Evolutionary conservation across 176 grass and related monocot species (phyloP).

Genomic region (bread wheat (Triticum aestivum)): DNA sequence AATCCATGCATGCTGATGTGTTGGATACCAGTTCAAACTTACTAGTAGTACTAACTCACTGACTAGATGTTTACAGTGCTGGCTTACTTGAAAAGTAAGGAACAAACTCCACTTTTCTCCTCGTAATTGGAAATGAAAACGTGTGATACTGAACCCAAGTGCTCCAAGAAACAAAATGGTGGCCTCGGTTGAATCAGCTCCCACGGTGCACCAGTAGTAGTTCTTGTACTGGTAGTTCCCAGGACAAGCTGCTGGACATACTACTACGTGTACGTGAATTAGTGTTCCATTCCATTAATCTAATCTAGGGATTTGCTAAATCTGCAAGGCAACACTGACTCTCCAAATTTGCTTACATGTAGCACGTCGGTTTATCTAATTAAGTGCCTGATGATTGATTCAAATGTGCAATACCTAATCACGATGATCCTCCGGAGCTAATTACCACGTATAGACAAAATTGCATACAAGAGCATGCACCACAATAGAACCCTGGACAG

Average conservation of each 20-base stretch:
- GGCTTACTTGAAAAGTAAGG: constrained; percentile 20
- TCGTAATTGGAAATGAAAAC: constrained; percentile 14
- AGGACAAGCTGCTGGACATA: too few relatives aligned
- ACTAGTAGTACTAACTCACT: background rate
- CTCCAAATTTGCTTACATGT: background rate
- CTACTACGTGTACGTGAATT: too few relatives aligned
- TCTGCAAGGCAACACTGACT: constrained; percentile 5
- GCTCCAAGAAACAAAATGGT: constrained; percentile 14
- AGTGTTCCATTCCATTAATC: background rate
- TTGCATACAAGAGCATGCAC: too few relatives aligned
- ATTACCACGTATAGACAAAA: too few relatives aligned
- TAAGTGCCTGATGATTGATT: background rate
- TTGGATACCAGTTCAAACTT: background rate
- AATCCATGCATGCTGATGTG: background rate
- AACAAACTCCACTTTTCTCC: background rate
- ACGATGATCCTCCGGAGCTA: background rate
- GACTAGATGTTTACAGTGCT: background rate
- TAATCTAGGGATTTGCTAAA: constrained; percentile 32
- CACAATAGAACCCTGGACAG: too few relatives aligned
- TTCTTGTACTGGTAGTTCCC: too few relatives aligned
- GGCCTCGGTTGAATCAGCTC: background rate
- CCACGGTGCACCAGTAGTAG: background rate
- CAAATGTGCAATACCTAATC: background rate
- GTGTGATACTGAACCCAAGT: constrained; percentile 1
- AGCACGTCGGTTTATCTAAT: too few relatives aligned